Conservation (phyloP, 495 filamentous ascomycete genomes). For the Lineolata rhizophorae region DNA sequence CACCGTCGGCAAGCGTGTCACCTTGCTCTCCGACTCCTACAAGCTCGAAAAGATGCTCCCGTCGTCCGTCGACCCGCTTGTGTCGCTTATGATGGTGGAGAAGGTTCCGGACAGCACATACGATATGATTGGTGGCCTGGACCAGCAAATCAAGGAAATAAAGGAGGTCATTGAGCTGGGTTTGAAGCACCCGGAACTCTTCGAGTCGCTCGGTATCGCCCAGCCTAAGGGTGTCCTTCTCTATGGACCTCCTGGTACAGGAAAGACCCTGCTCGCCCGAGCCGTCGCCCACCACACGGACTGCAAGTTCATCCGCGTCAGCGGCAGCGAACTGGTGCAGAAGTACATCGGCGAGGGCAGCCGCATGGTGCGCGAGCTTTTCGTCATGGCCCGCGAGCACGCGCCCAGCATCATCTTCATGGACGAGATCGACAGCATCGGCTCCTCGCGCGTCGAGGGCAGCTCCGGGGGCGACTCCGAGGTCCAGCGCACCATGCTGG, state of each 20-base stretch:
- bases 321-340: constrained; percentile 87
- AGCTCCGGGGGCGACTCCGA: constrained; percentile 94
- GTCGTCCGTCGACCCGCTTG: constrained; percentile 89
- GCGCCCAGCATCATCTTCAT: constrained; percentile 99
- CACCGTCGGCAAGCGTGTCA: constrained; percentile 92
- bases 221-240: constrained; percentile 95
- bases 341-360: constrained; percentile 98
- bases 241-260: constrained; percentile 91
- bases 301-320: constrained; percentile 96
- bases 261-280: constrained; percentile 87
- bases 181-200: constrained; percentile 93
- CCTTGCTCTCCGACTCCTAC: constrained; percentile 85
- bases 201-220: constrained; percentile 95
- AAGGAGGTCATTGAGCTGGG: constrained; percentile 99
- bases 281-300: constrained; percentile 96
- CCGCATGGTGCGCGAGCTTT: constrained; percentile 95
- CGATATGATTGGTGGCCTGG: constrained; percentile 98
- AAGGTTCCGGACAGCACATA: constrained; percentile 99
- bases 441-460: constrained; percentile 87
- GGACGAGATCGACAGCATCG: constrained; percentile 99
- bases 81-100: constrained; percentile 99
- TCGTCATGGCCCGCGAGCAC: constrained; percentile 97
- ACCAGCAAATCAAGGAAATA: constrained; percentile 99
- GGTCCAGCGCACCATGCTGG: constrained; percentile 97
- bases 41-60: constrained; percentile 97